Evolutionary conservation across 1,284 basidiomycete species (phyloP).

Genomic region (Trametes polyzona): DNA sequence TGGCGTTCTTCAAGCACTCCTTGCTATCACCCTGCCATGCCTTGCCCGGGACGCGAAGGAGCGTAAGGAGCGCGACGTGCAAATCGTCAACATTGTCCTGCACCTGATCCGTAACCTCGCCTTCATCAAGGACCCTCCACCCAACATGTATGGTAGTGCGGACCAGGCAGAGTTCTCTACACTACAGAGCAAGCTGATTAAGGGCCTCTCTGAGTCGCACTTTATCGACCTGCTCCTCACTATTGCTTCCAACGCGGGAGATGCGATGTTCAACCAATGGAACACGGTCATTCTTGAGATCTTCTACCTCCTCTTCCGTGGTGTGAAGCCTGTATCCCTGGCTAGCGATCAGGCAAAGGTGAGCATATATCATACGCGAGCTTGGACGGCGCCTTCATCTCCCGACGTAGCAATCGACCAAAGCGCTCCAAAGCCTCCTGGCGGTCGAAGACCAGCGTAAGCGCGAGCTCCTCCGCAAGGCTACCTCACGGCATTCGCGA

Average conservation of each 20-base stretch:
- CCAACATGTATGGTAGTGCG: constrained; percentile 67
- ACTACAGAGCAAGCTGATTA: constrained; percentile 79
- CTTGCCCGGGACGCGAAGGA: constrained; percentile 65
- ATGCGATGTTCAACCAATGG: constrained; percentile 78
- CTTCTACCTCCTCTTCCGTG: constrained; percentile 84
- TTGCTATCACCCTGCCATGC: constrained; percentile 72
- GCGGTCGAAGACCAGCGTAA: constrained; percentile 70
- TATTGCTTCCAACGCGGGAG: constrained; percentile 76
- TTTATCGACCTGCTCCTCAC: constrained; percentile 82
- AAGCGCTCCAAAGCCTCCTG: constrained; percentile 72
- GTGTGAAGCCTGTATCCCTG: constrained; percentile 68
- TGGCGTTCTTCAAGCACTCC: constrained; percentile 68
- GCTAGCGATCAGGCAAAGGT: constrained; percentile 74
- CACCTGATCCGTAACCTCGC: constrained; percentile 90
- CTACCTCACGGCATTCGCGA: constrained; percentile 86
- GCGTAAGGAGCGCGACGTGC: constrained; percentile 78
- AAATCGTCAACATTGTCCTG: constrained; percentile 87
- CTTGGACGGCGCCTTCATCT: constrained; percentile 13
- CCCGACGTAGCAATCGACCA: constrained; percentile 60
- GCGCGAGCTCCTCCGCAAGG: constrained; percentile 57
- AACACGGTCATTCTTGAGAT: constrained; percentile 92
- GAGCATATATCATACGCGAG: constrained; percentile 21
- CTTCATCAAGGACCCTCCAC: constrained; percentile 83
- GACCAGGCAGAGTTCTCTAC: constrained; percentile 78
- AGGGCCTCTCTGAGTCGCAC: constrained; percentile 72